phyloP scores from a whole-genome alignment of 1,284 basidiomycete species.

The Leccinum cinnamomeum region DNA sequence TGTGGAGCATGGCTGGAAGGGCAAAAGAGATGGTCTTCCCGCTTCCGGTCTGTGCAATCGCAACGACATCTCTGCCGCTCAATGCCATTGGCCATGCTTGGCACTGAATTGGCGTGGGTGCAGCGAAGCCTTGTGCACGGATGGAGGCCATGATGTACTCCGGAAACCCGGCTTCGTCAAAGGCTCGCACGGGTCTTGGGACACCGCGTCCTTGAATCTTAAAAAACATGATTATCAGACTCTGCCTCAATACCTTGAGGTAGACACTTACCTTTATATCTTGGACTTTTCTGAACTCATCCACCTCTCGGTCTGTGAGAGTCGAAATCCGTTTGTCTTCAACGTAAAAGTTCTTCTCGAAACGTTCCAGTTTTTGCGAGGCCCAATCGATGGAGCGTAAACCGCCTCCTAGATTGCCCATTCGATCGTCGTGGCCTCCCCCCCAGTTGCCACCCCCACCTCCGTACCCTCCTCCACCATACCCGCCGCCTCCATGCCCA shows the following conservation, averaged over 20 bases:
- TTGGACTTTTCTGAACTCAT: constrained; percentile 82
- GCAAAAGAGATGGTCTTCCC: constrained; percentile 99
- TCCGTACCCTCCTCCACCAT: constrained; percentile 28
- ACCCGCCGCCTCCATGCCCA: constrained; percentile 11
- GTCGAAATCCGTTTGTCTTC: constrained; percentile 86
- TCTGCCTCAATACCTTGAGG: too few species aligned
- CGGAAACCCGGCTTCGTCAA: constrained; percentile 95
- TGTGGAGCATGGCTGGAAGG: constrained; percentile 98
- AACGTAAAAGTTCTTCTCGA: constrained; percentile 97
- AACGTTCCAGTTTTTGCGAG: constrained; percentile 70
- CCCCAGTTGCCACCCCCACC: constrained; percentile 42
- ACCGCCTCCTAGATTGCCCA: constrained; percentile 76
- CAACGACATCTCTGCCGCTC: constrained; percentile 91
- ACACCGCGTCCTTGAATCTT: constrained; percentile 88
- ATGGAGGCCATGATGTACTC: constrained; percentile 96
- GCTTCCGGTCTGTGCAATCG: constrained; percentile 95
- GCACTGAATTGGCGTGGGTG: constrained; percentile 94
- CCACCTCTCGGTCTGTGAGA: constrained; percentile 83
- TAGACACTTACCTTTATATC: constrained; percentile 73
- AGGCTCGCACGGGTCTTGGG: constrained; percentile 87
- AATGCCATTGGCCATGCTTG: constrained; percentile 99
- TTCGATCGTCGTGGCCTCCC: constrained; percentile 44
- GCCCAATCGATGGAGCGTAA: constrained; percentile 88
- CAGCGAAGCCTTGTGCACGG: constrained; percentile 87
- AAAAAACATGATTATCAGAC: background rate